phyloP scores from a whole-genome alignment of 2,329 filamentous ascomycete species.

The Alternaria rosae region DNA sequence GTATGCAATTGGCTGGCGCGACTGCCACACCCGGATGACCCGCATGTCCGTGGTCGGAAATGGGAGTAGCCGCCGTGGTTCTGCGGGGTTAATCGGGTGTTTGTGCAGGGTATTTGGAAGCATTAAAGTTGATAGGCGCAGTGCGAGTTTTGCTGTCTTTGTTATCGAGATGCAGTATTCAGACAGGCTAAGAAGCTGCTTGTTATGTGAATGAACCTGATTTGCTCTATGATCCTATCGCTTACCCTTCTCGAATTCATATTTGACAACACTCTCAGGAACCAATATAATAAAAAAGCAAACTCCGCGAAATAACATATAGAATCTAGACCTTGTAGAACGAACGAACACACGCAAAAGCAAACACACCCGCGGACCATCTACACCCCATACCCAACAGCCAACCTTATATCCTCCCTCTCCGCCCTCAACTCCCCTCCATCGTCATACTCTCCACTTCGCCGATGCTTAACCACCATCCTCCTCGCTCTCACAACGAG shows the following conservation, averaged over 20 bases:
- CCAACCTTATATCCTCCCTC: neutral
- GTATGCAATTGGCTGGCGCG: slow-evolving; percentile 2
- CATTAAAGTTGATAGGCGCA: neutral
- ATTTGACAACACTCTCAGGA: neutral
- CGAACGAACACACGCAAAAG: neutral
- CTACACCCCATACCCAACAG: neutral
- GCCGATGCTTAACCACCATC: neutral
- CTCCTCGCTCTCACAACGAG: neutral
- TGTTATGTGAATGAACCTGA: neutral
- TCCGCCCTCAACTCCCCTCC: neutral
- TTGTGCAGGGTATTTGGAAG: neutral
- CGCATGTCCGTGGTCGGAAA: neutral
- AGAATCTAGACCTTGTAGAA: neutral
- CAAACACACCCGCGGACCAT: neutral
- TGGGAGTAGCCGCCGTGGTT: neutral
- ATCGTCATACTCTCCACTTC: neutral
- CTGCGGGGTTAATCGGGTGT: neutral
- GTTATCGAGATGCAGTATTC: neutral
- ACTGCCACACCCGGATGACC: neutral
- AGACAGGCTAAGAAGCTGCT: too few species aligned
- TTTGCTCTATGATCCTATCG: neutral
- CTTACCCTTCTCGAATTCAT: neutral
- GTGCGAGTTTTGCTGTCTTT: neutral
- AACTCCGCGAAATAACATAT: neutral
- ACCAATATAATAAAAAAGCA: neutral